These are phyloP conservation scores for Kingdonia uniflora DNA, from an alignment of 164 flowering plant species.

Conservation along the genomic window DNA sequence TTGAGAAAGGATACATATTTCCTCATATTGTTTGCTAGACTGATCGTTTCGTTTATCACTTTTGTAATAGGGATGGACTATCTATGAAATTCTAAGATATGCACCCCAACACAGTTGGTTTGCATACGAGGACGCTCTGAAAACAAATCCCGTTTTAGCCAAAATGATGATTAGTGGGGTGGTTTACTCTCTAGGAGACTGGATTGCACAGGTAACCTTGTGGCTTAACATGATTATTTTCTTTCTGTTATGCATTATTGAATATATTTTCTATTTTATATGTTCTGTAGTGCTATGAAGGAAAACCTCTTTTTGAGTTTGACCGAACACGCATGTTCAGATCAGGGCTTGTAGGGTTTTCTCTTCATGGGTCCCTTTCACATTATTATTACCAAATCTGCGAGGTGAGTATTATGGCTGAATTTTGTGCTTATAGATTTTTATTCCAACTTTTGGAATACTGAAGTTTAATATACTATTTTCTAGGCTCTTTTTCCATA, in stretches of 20 bases:
- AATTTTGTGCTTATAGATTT: not conserved
- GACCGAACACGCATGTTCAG: slow-evolving; percentile 63
- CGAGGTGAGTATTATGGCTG: slow-evolving; percentile 34
- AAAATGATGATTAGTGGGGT: slow-evolving; percentile 79
- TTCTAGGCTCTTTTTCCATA: slow-evolving; percentile 76
- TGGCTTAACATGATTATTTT: not conserved
- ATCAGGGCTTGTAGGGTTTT: slow-evolving; percentile 80
- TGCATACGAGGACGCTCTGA: slow-evolving; percentile 80
- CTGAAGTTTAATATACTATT: not conserved
- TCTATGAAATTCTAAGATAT: slow-evolving; percentile 63
- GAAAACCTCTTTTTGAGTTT: slow-evolving; percentile 72
- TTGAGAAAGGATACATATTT: too few species aligned
- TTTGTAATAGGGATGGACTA: slow-evolving; percentile 62
- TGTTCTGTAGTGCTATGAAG: slow-evolving; percentile 57
- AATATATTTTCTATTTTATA: not conserved
- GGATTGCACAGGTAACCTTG: slow-evolving; percentile 70
- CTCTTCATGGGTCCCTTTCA: slow-evolving; percentile 81
- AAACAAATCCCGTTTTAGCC: slow-evolving; percentile 69
- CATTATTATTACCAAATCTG: slow-evolving; percentile 76
- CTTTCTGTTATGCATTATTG: not conserved
- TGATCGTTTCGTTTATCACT: not conserved
- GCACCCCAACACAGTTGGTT: slow-evolving; percentile 72
- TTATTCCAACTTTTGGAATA: not conserved
- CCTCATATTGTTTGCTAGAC: too few species aligned
- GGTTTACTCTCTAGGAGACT: slow-evolving; percentile 81